Evolutionary conservation across 2,329 filamentous ascomycete genomes (phyloP), one percentile per base, ranked within the genome.

Genomic region (Sporothrix protearum): DNA sequence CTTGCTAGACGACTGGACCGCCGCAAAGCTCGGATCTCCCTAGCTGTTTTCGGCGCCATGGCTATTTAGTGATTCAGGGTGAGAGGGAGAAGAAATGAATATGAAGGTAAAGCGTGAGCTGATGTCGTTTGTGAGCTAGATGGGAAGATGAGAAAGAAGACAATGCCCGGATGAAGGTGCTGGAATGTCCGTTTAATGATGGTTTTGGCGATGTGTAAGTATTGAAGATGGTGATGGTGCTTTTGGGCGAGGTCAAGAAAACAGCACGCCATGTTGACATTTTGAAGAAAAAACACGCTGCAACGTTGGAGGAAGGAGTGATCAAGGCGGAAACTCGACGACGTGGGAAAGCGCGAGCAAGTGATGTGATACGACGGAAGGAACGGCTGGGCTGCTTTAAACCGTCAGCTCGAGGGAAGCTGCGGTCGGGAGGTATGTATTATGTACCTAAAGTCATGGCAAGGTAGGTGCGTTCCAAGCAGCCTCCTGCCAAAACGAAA

Each of bases 381-480:
- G 64, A 51, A 10, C 64, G 9, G 25, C 12, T 19, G 28, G 61
- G 10, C 22, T 66, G 19, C 12, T 36, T 36, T 36, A 19, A 10
- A 51, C n/a, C 47, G 45, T 16, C 45, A 39, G 45, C 63, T 49
- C 19, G 14, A 66, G 28, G 61, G 63, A 66, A 66, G 42, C 64
- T 36, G 45, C 45, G 64, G 53, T 22, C 45, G 64, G 12, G 8
- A 4, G 7, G 5, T n/a, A 19, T 33, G 45, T n/a, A 67, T 67
- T 51, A n/a, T 67, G 45, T 67, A 36, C 49, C 45, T 36, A 67
- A 49, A 39, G 36, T n/a, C 19, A 33, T 22, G 10, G 36, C 22
- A 22, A 51, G 64, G 64, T 45, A 67, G 64, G 64, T 22, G 64
- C 64, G 28, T 39, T 36, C 64, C 25, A 49, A 5, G 25, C 64